Conservation (phyloP, 768 basidiomycete species). For the Hypholoma fasciculare region DNA sequence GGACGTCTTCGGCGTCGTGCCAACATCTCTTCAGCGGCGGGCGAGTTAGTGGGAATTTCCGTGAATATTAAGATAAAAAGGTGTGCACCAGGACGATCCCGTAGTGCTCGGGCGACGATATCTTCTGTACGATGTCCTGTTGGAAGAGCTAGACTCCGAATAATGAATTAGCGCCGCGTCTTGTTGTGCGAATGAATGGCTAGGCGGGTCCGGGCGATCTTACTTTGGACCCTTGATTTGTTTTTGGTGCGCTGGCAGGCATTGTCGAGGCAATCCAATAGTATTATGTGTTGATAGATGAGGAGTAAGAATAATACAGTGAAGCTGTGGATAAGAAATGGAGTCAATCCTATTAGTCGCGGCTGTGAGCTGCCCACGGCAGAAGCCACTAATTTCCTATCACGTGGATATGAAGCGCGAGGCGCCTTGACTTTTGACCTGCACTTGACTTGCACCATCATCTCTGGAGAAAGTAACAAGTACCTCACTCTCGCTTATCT, state of each 20-base stretch:
- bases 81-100: constrained; percentile 69
- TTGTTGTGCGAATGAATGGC: not conserved
- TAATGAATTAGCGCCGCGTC: not conserved
- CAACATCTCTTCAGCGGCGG: constrained; percentile 66
- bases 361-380: not conserved
- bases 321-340: not conserved
- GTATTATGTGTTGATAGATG: not conserved
- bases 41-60: not conserved
- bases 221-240: not conserved
- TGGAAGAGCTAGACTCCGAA: constrained; percentile 54
- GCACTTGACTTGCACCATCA: no score
- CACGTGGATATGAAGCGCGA: no score
- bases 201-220: not conserved
- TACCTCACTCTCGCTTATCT: no score
- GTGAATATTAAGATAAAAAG: not conserved
- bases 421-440: no score
- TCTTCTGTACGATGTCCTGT: constrained; percentile 63
- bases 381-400: no score
- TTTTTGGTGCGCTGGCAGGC: not conserved
- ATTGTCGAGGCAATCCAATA: not conserved
- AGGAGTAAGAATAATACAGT: not conserved
- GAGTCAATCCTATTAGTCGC: not conserved
- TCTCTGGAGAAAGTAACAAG: no score
- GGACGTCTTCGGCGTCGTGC: constrained; percentile 82
- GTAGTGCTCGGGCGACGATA: constrained; percentile 37